These are phyloP conservation scores for Taphrina flavorubra DNA, from an alignment of 1,139 yeast species.

Conservation along the genomic window DNA sequence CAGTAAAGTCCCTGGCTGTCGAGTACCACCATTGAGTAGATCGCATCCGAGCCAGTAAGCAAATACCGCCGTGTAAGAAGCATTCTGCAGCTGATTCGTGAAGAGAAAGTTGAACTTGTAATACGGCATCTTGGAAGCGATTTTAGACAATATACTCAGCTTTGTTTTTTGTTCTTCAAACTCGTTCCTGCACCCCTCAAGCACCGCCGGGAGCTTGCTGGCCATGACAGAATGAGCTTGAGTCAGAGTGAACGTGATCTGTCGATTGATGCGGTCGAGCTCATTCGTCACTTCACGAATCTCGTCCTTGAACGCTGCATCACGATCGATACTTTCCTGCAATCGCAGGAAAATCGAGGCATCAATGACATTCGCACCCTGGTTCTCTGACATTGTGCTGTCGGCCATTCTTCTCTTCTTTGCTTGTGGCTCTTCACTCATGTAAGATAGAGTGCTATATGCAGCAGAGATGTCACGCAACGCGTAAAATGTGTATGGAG, in stretches of 20 bases:
- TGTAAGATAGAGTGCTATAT: neutral
- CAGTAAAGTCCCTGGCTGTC: conserved; percentile 39
- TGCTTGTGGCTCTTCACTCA: conserved; percentile 1
- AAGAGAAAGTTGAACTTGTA: conserved; percentile 49
- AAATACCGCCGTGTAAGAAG: conserved; percentile 45
- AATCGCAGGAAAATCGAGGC: conserved; percentile 16
- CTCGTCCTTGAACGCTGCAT: conserved; percentile 12
- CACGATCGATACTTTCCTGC: conserved; percentile 31
- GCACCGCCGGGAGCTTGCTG: neutral
- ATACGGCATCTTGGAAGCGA: conserved; percentile 45
- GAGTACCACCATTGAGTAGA: conserved; percentile 30
- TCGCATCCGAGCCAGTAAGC: conserved; percentile 46
- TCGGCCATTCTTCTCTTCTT: conserved; percentile 3
- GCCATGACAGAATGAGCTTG: conserved; percentile 29
- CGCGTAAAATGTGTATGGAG: neutral
- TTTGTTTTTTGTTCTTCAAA: conserved; percentile 25
- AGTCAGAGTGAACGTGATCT: conserved; percentile 29
- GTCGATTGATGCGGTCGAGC: conserved; percentile 34
- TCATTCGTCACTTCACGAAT: conserved; percentile 28
- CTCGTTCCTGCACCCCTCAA: conserved; percentile 6
- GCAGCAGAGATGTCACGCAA: neutral
- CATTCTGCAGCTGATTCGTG: conserved; percentile 48
- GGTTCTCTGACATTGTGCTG: conserved; percentile 2
- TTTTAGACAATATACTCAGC: conserved; percentile 18
- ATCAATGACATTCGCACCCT: conserved; percentile 2